A percentile compares a stretch with the other conserved stretches of the same genome.
These are phyloP conservation scores for Dichomitus squalens DNA, from an alignment of 1,284 basidiomycete species.

Conservation along the genomic window DNA sequence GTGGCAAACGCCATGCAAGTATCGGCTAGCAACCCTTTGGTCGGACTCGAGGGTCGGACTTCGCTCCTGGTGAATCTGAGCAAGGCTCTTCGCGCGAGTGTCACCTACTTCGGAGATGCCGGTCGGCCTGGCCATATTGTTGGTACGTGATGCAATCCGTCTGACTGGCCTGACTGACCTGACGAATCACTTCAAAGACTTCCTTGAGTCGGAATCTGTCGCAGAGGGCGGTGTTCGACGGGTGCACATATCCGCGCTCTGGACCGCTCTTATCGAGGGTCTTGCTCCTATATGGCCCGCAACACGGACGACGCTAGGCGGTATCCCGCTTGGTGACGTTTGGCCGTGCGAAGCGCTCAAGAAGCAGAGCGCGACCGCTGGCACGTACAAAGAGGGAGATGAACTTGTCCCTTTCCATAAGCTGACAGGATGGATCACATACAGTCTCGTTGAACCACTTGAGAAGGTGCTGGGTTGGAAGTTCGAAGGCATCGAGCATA, in stretches of 20 bases:
- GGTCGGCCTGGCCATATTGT: slow-evolving; percentile 84
- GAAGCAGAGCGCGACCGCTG: slow-evolving; percentile 24
- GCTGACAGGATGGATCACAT: slow-evolving; percentile 91
- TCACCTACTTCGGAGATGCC: slow-evolving; percentile 70
- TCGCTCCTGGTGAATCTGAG: slow-evolving; percentile 76
- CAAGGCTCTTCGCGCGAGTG: slow-evolving; percentile 64
- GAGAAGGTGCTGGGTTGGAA: slow-evolving; percentile 79
- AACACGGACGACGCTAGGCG: slow-evolving; percentile 68
- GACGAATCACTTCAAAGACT: slow-evolving; percentile 52
- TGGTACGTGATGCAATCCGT: slow-evolving; percentile 45
- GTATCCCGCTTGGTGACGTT: slow-evolving; percentile 82
- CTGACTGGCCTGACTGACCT: neutral
- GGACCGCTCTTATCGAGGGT: slow-evolving; percentile 83
- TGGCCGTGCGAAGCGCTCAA: slow-evolving; percentile 78
- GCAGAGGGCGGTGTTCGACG: slow-evolving; percentile 38
- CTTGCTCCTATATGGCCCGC: slow-evolving; percentile 89
- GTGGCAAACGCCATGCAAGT: slow-evolving; percentile 85
- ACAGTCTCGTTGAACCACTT: slow-evolving; percentile 85
- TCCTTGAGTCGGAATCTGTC: slow-evolving; percentile 61
- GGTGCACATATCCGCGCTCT: slow-evolving; percentile 72
- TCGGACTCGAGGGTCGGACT: slow-evolving; percentile 87
- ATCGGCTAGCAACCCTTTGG: slow-evolving; percentile 78
- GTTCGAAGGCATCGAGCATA: slow-evolving; percentile 72
- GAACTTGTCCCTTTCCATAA: slow-evolving; percentile 94
- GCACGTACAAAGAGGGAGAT: slow-evolving; percentile 49